Base-by-base conservation (phyloP, 352 stramenopile species). In the Phytophthora multivora region DNA sequence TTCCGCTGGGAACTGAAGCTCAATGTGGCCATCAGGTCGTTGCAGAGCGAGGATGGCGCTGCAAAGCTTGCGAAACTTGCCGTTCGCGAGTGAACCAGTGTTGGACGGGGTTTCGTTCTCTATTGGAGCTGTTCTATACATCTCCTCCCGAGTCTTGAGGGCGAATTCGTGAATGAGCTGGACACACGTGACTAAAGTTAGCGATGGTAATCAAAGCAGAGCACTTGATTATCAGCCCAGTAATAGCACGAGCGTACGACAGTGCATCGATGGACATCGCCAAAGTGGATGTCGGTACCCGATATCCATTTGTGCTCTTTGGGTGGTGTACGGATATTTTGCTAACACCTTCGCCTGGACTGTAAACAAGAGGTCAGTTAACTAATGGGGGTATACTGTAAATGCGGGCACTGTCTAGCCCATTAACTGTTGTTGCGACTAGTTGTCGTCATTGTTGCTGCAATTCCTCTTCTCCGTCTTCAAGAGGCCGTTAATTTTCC, bases 401-500 rank as follows among this genome's bases (percentile, higher is more conserved):
- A 23, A 4, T 23, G 21, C 21, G 21, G 3, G 21, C 21, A 23
- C 21, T 23, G 2, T 4, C 30, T 39, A 16, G 33, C 16, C 33
- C 12, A 39, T 5, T 39, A 4, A 39, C 15, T 12, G 10, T 40
- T 19, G 13, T 19, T 40, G 35, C n/a, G 35, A 40, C 36, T 53
- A 62, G 38, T 58, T 43, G 16, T 15, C 23, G 13, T 33, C 28
- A 25, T 65, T 9, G 18, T 53, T 48, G 26, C 48, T 51, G 46
- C 31, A 60, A 38, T 33, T 51, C 41, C 36, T 12, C 41, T 73
- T 79, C 36, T 86, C 72, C 45, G 75, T 73, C 16, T 74, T 58
- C 41, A 93, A 87, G 46, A 93, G 69, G 13, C 75, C 47, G 43
- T 91, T 76, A 47, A 93, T 83, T 49, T 79, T 75, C 19, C 74